These are phyloP conservation scores for Agastache rugosa DNA, from an alignment of 257 asterid genomes.

Conservation along the genomic window DNA sequence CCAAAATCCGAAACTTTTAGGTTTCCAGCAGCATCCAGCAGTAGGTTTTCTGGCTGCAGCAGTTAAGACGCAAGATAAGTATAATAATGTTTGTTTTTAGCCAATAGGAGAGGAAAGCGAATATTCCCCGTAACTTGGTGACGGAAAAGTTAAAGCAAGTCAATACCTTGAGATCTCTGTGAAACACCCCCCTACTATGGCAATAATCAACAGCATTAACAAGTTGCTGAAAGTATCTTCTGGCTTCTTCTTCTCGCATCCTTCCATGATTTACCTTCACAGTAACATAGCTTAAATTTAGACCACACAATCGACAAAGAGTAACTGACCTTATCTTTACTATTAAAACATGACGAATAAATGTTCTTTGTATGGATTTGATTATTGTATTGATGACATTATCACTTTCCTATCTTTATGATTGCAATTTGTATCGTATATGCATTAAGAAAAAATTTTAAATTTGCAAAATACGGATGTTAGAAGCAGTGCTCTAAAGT, in stretches of 20 bases:
- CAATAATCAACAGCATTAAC: slow-evolving; percentile 93
- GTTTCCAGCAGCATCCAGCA: slow-evolving; percentile 80
- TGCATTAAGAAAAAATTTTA: background rate
- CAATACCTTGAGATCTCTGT: slow-evolving; percentile 84
- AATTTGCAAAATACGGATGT: background rate
- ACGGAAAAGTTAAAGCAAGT: background rate
- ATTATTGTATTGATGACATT: background rate
- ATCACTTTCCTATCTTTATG: background rate
- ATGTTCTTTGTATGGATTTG: background rate
- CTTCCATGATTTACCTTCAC: slow-evolving; percentile 85
- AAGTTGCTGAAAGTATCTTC: slow-evolving; percentile 91
- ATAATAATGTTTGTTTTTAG: background rate
- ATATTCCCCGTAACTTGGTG: background rate
- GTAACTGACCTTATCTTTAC: slow-evolving; percentile 9
- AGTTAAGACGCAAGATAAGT: slow-evolving; percentile 23
- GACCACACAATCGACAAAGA: slow-evolving; percentile 25
- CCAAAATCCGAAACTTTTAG: slow-evolving; percentile 97
- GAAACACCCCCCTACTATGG: slow-evolving; percentile 96
- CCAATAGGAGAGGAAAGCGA: background rate
- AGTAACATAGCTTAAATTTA: slow-evolving; percentile 29
- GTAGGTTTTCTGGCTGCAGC: slow-evolving; percentile 87
- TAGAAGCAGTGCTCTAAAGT: background rate
- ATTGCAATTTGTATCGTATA: background rate
- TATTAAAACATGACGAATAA: background rate
- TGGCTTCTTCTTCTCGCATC: slow-evolving; percentile 86